These are phyloP conservation scores for Ruellia speciosa DNA, from an alignment of 305 asterid genomes.

Conservation along the genomic window DNA sequence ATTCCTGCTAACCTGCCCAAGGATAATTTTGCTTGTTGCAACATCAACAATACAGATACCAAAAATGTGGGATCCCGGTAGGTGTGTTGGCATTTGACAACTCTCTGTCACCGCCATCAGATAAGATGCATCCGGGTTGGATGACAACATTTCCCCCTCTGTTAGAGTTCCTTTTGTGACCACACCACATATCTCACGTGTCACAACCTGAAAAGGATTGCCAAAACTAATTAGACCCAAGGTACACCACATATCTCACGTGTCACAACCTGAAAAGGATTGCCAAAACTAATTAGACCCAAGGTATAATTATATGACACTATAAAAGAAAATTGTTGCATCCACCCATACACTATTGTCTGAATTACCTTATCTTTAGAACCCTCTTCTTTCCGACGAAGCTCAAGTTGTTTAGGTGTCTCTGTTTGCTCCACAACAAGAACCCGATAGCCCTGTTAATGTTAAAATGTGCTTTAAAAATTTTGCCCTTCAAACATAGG, in stretches of 20 bases:
- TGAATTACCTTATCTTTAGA: conserved; percentile 79
- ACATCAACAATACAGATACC: conserved; percentile 86
- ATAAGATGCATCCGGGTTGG: conserved; percentile 85
- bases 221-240: conserved; percentile 22
- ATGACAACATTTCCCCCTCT: conserved; percentile 76
- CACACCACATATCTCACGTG: conserved; percentile 90
- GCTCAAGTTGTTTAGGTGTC: conserved; percentile 94
- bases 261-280: conserved; percentile 68
- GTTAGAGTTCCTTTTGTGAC: conserved; percentile 92
- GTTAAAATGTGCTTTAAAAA: conserved; percentile 22
- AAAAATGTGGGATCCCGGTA: conserved; percentile 41
- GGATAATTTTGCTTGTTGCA: conserved; percentile 71
- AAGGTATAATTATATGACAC: conserved; percentile 13
- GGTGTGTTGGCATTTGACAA: conserved; percentile 41
- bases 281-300: conserved; percentile 21
- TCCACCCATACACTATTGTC: conserved; percentile 5
- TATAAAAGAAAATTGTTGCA: conserved; percentile 6
- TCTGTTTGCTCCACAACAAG: conserved; percentile 99
- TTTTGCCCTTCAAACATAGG: conserved; percentile 10
- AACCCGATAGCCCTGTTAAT: conserved; percentile 79
- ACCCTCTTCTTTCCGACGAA: conserved; percentile 82
- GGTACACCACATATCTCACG: conserved; percentile 78
- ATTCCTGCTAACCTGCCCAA: conserved; percentile 69
- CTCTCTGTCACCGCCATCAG: conserved; percentile 73
- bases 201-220: conserved; percentile 64